These are phyloP conservation scores for Phylloporus sp. DNA, from an alignment of 1,284 basidiomycete genomes.

Conservation along the genomic window DNA sequence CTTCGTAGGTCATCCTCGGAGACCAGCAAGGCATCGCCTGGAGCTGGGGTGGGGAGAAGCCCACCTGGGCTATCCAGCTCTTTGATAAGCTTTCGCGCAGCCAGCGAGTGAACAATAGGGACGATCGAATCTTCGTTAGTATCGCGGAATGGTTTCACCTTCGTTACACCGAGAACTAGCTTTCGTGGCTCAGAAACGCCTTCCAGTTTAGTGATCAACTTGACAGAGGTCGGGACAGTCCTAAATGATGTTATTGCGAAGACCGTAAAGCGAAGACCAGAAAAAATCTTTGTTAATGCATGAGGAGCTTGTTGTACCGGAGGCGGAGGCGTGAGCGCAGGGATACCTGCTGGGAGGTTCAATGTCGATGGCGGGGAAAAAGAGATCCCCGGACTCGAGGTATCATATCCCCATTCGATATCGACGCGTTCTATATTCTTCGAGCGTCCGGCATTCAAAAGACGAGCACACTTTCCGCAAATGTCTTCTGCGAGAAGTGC, in stretches of 20 bases:
- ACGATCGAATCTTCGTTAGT: constrained; percentile 28
- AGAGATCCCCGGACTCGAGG: neutral
- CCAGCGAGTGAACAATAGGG: constrained; percentile 55
- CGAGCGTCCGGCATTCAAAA: constrained; percentile 53
- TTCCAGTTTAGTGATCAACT: constrained; percentile 43
- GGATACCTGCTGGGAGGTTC: constrained; percentile 13
- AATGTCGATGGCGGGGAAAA: neutral
- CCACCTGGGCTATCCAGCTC: constrained; percentile 43
- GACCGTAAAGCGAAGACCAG: constrained; percentile 49
- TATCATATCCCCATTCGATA: constrained; percentile 49
- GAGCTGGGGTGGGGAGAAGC: constrained; percentile 32
- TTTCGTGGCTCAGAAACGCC: constrained; percentile 37
- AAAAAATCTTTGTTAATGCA: constrained; percentile 45
- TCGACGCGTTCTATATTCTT: constrained; percentile 47
- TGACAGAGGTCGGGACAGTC: constrained; percentile 44
- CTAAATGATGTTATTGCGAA: constrained; percentile 47
- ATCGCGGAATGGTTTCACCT: constrained; percentile 40
- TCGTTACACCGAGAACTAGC: constrained; percentile 42
- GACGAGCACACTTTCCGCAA: constrained; percentile 48
- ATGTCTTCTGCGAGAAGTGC: constrained; percentile 51
- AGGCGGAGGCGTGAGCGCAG: constrained; percentile 37
- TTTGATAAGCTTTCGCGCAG: constrained; percentile 54
- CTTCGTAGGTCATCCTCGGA: constrained; percentile 42
- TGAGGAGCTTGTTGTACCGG: constrained; percentile 49
- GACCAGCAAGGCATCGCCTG: constrained; percentile 25